Evolutionary conservation across 345 rosid genomes (phyloP).

Genomic region (Trapa bicornis): DNA sequence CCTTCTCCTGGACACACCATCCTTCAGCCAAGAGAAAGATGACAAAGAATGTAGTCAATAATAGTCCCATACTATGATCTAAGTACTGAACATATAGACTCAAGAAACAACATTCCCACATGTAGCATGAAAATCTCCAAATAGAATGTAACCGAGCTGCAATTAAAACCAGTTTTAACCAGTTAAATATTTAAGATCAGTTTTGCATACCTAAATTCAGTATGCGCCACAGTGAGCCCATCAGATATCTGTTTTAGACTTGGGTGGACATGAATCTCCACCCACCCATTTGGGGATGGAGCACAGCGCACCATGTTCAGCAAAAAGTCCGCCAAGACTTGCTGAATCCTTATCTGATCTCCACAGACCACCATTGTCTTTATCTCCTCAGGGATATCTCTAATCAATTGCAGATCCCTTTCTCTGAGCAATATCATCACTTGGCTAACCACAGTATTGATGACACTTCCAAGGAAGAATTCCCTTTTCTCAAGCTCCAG

Average conservation of each 20-base stretch:
- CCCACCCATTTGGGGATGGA: slow-evolving; percentile 71
- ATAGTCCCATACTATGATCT: neutral
- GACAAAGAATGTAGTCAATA: neutral
- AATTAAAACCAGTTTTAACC: too few species aligned
- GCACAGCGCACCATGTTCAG: slow-evolving; percentile 74
- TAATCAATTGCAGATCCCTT: slow-evolving; percentile 72
- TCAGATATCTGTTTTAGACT: slow-evolving; percentile 42
- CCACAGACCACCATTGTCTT: slow-evolving; percentile 71
- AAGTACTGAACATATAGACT: neutral
- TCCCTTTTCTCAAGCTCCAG: slow-evolving; percentile 69
- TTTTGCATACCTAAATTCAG: slow-evolving; percentile 59
- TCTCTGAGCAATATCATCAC: slow-evolving; percentile 66
- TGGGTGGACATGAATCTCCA: slow-evolving; percentile 74
- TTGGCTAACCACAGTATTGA: slow-evolving; percentile 95
- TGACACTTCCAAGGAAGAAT: slow-evolving; percentile 71
- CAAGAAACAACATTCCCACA: neutral
- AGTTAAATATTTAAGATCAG: too few species aligned
- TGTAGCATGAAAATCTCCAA: neutral
- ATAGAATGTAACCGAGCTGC: neutral
- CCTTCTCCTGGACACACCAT: slow-evolving; percentile 95
- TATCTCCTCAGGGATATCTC: slow-evolving; percentile 90
- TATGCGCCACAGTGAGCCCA: slow-evolving; percentile 32
- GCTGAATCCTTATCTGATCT: slow-evolving; percentile 87
- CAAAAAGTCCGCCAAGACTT: slow-evolving; percentile 79
- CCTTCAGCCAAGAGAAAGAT: slow-evolving; percentile 27